Evolutionary conservation across 2,329 filamentous ascomycete genomes (phyloP).

Genomic region (Myriosclerotinia curreyana): DNA sequence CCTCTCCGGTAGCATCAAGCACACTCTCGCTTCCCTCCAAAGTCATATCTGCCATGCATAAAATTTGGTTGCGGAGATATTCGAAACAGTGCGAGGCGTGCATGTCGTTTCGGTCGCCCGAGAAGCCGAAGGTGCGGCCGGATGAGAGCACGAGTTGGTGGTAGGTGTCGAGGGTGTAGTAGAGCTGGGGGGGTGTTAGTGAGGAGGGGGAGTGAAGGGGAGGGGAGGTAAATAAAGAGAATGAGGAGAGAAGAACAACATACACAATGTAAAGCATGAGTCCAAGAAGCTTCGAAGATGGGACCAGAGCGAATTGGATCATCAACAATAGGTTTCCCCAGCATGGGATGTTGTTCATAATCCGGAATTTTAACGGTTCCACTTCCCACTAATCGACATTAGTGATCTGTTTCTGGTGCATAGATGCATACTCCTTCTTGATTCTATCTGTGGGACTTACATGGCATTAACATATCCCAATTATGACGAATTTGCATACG

Average conservation of each 20-base stretch:
- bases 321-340: constrained; percentile 38
- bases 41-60: constrained; percentile 41
- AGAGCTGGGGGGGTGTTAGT: constrained; percentile 26
- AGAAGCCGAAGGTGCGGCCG: constrained; percentile 33
- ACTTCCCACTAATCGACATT: constrained; percentile 32
- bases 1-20: constrained; percentile 34
- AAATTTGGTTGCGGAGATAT: constrained; percentile 38
- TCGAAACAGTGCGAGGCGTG: constrained; percentile 40
- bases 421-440: too few species aligned
- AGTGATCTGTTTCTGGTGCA: background rate
- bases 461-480: constrained; percentile 40
- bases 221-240: background rate
- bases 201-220: background rate
- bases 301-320: constrained; percentile 38
- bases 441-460: constrained; percentile 22
- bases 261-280: constrained; percentile 40
- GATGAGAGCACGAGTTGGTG: constrained; percentile 37
- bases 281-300: constrained; percentile 40
- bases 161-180: constrained; percentile 40
- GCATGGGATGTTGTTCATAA: constrained; percentile 36
- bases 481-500: constrained; percentile 38
- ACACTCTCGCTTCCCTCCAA: constrained; percentile 35
- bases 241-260: background rate
- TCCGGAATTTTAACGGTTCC: constrained; percentile 39
- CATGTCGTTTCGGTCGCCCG: constrained; percentile 34